phyloP scores from a whole-genome alignment of 805 yeast species.

The Metschnikowia lunata region DNA sequence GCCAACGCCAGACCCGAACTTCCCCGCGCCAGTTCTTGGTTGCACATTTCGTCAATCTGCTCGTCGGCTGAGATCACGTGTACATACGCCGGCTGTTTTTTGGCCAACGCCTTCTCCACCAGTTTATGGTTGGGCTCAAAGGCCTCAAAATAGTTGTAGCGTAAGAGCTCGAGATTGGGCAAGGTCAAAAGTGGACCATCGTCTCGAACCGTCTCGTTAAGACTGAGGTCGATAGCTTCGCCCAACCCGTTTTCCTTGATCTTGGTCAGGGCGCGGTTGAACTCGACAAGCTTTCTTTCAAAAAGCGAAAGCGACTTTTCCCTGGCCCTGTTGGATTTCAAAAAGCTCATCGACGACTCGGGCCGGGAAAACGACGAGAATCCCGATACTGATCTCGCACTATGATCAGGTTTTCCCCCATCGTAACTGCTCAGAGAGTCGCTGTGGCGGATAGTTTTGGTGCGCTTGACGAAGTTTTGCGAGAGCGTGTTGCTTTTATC shows the following conservation, averaged over 20 bases:
- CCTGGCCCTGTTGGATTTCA: neutral
- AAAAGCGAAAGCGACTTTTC: slow-evolving; percentile 3
- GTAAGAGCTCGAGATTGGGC: slow-evolving; percentile 6
- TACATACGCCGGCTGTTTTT: slow-evolving; percentile 1
- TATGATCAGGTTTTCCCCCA: no score
- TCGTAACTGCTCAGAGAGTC: no score
- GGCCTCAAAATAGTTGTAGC: slow-evolving; percentile 10
- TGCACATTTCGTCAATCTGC: slow-evolving; percentile 1
- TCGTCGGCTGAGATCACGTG: slow-evolving; percentile 7
- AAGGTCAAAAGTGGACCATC: slow-evolving; percentile 2
- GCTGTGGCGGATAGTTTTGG: no score
- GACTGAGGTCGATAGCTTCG: neutral
- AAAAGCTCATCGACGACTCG: neutral
- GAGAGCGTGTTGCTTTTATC: no score
- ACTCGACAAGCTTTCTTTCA: slow-evolving; percentile 7
- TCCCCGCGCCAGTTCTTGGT: neutral
- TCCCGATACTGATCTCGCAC: neutral
- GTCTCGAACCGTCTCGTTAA: slow-evolving; percentile 4
- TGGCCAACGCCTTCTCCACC: neutral
- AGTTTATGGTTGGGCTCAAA: slow-evolving; percentile 5
- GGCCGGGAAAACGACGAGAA: no score
- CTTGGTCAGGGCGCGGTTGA: slow-evolving; percentile 2
- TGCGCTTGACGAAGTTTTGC: no score
- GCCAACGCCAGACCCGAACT: neutral
- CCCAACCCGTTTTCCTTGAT: slow-evolving; percentile 1